Evolutionary conservation across 163 green algal species (phyloP), one percentile per base, ranked within the genome.

Genomic region (Chlorella variabilis): DNA sequence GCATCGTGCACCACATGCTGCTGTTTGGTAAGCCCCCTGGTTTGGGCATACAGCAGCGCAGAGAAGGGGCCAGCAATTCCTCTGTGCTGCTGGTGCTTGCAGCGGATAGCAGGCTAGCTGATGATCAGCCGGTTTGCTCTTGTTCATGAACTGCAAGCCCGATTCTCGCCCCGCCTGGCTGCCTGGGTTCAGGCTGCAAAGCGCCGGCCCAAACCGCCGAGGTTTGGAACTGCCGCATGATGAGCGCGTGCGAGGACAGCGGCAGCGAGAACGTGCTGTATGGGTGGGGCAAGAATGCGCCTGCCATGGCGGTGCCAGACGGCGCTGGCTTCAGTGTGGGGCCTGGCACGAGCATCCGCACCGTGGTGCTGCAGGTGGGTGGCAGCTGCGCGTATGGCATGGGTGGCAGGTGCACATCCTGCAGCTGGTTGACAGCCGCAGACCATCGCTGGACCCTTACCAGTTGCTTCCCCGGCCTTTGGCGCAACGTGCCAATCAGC

Each of bases 1-100:
- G 89, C 34, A 77, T 92, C 6, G 93, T 95, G 11, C 93, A 97
- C 84, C 93, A 97, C 75, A 97, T 97, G 83, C 89, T 97, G 51
- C 88, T 97, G 5, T 97, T 94, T 79, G 93, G 93, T 91, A 48
- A 67, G 76, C 23, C 9, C 54, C 18, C n/a, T n/a, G n/a, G n/a
- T n/a, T n/a, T n/a, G n/a, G n/a, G n/a, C n/a, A n/a, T n/a, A n/a
- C n/a, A n/a, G 45, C 45, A 54, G 17, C 15, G 17, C 58, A 66
- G n/a, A n/a, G n/a, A n/a, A n/a, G n/a, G n/a, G n/a, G n/a, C n/a
- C n/a, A n/a, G n/a, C n/a, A n/a, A n/a, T n/a, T n/a, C n/a, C n/a
- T n/a, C n/a, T n/a, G n/a, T n/a, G n/a, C n/a, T n/a, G n/a, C n/a
- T n/a, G n/a, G n/a, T n/a, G n/a, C n/a, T n/a, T n/a, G n/a, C n/a